Base-by-base conservation (phyloP, 2,329 filamentous ascomycete species). In the Hansfordia pulvinata region DNA sequence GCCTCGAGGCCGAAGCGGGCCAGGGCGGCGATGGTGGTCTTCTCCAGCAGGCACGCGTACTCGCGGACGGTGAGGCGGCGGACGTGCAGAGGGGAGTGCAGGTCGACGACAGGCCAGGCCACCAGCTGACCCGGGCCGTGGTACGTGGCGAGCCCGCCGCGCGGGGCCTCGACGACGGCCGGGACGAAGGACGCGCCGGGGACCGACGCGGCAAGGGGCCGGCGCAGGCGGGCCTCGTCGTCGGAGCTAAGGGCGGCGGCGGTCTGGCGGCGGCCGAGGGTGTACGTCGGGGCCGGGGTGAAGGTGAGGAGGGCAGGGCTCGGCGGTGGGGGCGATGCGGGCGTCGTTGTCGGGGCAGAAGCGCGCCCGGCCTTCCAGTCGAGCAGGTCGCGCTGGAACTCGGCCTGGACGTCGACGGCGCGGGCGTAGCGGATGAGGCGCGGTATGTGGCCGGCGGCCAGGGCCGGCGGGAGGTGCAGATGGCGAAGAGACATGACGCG, bases 101-200 rank as follows among this genome's bases (percentile, higher is more conserved):
- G 64, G 49, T 93, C 84, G n/a, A 93, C 50, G 26, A 94, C 71
- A 3, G 88, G 84, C 60, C 93, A 98, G n/a, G 86, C 72, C 19
- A 94, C 81, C 25, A 93, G 56, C 50, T 98, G 90, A 0, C 88
- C 88, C 0, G 88, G 90, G 0, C 88, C 90, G 49, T 98, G 90
- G 57, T 93, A 96, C 3, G 90, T 96, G 0, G 83, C 86, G 37
- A 93, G 74, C 0, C 90, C 90, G 34, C 90, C 90, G 29, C 90
- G 75, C n/a, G 74, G 67, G 10, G 82, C 78, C 41, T 75, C 64
- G 22, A 70, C 53, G 40, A 90, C 71, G n/a, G 68, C 58, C 3
- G 77, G 79, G 15, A 47, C 36, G 39, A 53, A 58, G 36, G 30
- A 29, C 10, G 35, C 15, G 19, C 14, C 33, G 34, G 40, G 17